Percentiles rank a stretch among this genome's conserved stretches.
phyloP scores from a whole-genome alignment of 192 early-diverging fungal genomes.

The Backusella mclennaniae region DNA sequence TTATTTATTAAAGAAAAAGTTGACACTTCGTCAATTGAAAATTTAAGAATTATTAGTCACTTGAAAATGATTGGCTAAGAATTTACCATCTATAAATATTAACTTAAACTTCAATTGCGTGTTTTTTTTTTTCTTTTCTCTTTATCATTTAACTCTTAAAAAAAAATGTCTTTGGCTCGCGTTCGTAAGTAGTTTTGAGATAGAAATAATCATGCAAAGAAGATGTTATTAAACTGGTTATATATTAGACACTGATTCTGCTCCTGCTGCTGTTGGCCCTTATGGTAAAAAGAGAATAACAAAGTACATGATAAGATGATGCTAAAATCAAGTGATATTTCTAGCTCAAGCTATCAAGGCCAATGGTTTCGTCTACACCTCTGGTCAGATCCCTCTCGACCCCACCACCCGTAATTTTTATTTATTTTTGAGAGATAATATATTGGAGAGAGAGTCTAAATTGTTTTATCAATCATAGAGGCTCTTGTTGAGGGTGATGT shows the following conservation, averaged over 20 bases:
- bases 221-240: background rate
- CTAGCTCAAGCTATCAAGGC: slow-evolving; percentile 73
- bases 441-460: background rate
- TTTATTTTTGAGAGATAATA: background rate
- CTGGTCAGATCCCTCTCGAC: slow-evolving; percentile 73
- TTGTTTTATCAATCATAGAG: slow-evolving; percentile 8
- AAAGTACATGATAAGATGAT: background rate
- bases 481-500: slow-evolving; percentile 31
- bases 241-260: slow-evolving; percentile 48
- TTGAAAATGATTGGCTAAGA: background rate
- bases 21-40: background rate
- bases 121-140: background rate
- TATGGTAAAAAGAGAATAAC: slow-evolving; percentile 53
- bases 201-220: background rate
- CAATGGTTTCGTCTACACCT: slow-evolving; percentile 82
- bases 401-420: slow-evolving; percentile 66
- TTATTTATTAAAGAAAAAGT: background rate
- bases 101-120: background rate
- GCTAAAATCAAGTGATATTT: background rate
- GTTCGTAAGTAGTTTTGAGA: slow-evolving; percentile 20
- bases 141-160: background rate
- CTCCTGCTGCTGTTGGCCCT: slow-evolving; percentile 73
- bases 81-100: background rate
- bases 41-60: background rate
- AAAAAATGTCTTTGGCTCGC: slow-evolving; percentile 7